These are phyloP conservation scores for Penicillium sp. DNA, from an alignment of 2,329 filamentous ascomycete species.

Conservation along the genomic window DNA sequence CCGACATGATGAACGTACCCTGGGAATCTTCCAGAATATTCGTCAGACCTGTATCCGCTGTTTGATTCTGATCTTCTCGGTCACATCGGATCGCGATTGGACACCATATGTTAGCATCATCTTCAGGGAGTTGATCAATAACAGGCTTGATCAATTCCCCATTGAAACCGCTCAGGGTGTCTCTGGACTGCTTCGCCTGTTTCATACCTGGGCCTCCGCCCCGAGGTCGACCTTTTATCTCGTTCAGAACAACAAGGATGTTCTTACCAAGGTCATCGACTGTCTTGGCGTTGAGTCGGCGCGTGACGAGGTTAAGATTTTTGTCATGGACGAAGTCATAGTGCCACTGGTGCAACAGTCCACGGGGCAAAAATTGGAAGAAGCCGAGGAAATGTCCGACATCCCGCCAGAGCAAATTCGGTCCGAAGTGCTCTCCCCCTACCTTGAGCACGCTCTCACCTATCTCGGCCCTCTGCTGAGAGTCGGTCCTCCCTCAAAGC, in stretches of 20 bases:
- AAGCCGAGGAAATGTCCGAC: constrained; percentile 51
- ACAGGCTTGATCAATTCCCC: constrained; percentile 76
- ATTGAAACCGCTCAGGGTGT: constrained; percentile 87
- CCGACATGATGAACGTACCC: constrained; percentile 34
- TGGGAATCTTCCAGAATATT: constrained; percentile 53
- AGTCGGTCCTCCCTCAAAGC: constrained; percentile 64
- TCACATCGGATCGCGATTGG: constrained; percentile 74
- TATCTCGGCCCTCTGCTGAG: constrained; percentile 58
- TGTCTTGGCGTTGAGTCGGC: constrained; percentile 73
- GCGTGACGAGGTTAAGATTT: constrained; percentile 85
- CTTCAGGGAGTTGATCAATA: constrained; percentile 74
- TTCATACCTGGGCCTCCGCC: constrained; percentile 78
- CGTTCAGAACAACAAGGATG: constrained; percentile 59
- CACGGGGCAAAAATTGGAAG: constrained; percentile 55
- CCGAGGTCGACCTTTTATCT: constrained; percentile 71
- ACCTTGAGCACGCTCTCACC: constrained; percentile 68
- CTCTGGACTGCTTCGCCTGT: constrained; percentile 78
- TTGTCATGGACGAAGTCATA: constrained; percentile 74
- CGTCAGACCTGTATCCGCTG: constrained; percentile 73
- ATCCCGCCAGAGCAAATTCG: constrained; percentile 45
- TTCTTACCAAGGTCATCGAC: constrained; percentile 73
- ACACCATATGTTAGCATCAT: constrained; percentile 70
- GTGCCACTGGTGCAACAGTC: constrained; percentile 68
- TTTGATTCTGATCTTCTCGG: constrained; percentile 76
- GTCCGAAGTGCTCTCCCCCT: constrained; percentile 51